Base-by-base conservation (phyloP, 163 green algal genomes). In the Chlamydomonas reinhardtii region DNA sequence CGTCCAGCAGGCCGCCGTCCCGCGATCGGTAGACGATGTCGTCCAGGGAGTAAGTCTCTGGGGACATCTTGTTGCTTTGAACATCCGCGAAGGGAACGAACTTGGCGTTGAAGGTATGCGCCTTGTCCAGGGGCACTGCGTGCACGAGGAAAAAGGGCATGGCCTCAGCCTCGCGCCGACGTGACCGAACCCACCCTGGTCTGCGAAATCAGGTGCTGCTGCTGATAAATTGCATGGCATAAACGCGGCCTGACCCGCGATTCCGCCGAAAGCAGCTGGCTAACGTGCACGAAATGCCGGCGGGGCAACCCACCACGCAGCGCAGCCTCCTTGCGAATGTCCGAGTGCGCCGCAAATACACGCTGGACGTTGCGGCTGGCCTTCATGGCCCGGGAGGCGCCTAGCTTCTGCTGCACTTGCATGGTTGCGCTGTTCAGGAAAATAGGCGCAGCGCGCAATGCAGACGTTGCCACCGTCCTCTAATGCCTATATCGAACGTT, bases 41-140 rank as follows among this genome's bases (percentile, higher is more conserved):
- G 84, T 99, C 98, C 43, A 99, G 87, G 5, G 93, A 97, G 91
- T 99, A 99, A 69, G 93, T 84, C 91, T 99, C 98, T 1, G 82
- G 76, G 27, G 82, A 91, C 22, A 73, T 43, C 19, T 84, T 88
- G 22, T 83, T 56, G 9, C 69, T 66, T 74, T 91, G 86, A n/a
- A 98, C 93, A 78, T 95, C 83, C 54, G 90, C 86, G 92, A 99
- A 99, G 16, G 97, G 97, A 43, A 98, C 94, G 84, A 98, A 99
- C 14, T 95, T 91, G 34, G 97, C 95, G 68, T 95, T 96, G 93
- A 99, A 93, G 14, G 68, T 87, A 37, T 86, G 80, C 69, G 80
- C 80, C 80, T 86, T 86, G 24, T 86, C 80, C 34, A 79, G 80
- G 34, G 80, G 70, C 69, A 79, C 80, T 86, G 80, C 61, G 34